Evolutionary conservation across 768 basidiomycete genomes (phyloP).

Genomic region (Calocera viscosa): DNA sequence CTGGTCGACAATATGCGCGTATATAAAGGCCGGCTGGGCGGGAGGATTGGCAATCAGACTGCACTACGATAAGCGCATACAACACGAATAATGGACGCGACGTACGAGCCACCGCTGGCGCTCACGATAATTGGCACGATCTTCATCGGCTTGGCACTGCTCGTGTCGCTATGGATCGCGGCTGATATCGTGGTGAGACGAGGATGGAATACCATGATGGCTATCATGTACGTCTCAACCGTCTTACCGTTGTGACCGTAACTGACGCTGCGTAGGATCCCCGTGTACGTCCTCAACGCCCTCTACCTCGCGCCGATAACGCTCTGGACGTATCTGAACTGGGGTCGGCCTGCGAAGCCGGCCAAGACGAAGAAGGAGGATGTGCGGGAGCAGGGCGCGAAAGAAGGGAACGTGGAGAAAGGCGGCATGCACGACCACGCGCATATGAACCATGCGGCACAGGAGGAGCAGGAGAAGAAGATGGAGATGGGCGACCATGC

Average conservation of each 20-base stretch:
- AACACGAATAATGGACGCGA: not conserved
- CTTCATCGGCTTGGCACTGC: conserved; percentile 3
- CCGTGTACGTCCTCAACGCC: conserved; percentile 10
- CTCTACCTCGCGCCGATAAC: conserved; percentile 11
- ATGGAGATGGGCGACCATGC: not conserved
- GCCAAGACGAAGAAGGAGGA: not conserved
- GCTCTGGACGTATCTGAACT: conserved; percentile 10
- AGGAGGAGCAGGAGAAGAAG: not conserved
- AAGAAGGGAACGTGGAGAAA: not conserved
- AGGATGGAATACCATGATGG: conserved; percentile 13
- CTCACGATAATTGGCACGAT: conserved; percentile 5
- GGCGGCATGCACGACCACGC: not conserved
- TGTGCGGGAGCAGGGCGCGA: not conserved
- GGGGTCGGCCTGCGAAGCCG: conserved; percentile 1
- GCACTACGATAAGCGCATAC: not conserved
- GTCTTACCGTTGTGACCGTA: not conserved
- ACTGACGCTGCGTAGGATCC: conserved; percentile 4
- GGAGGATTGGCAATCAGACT: not conserved
- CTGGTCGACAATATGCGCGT: not conserved
- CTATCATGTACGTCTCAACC: conserved; percentile 7
- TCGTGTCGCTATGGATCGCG: conserved; percentile 7
- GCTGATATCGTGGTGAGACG: conserved; percentile 5
- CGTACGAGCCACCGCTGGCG: conserved; percentile 7
- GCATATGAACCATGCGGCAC: not conserved
- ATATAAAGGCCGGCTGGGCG: not conserved